Evolutionary conservation across 352 stramenopile species (phyloP), one percentile per base, ranked within the genome.

Genomic region (Phytophthora pistaciae): DNA sequence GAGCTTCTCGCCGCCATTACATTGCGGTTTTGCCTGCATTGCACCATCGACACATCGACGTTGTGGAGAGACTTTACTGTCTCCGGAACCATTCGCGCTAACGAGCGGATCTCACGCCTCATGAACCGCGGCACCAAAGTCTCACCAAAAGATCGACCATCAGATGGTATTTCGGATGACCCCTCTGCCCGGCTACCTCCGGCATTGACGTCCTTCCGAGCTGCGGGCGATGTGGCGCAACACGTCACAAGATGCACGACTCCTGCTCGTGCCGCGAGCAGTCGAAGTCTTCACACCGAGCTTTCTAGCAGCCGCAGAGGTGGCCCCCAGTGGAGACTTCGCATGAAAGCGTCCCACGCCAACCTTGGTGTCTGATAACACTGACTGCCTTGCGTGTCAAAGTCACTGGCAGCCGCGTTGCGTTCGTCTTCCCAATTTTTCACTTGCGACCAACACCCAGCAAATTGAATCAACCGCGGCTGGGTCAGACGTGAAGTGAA

Each of bases 401-500:
- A 33, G 49, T 52, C 18, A n/a, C 49, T 52, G 29, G 54, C 64
- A 65, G 64, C 64, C 55, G 33, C 40, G 60, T 55, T 65, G 64
- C 64, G 46, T 38, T 60, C 25, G n/a, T 46, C 13, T 65, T 58
- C 55, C 48, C 56, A 70, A 60, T 65, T 70, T 70, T 70, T 70
- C 63, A 40, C 20, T 31, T 31, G 33, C 38, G n/a, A 33, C 21
- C 33, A 52, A 13, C 6, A 25, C 36, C 36, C 36, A 44, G 36
- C 36, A 44, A 44, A 44, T 49, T 31, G 42, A 56, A 44, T 16
- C 40, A 64, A 44, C 25, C 44, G 7, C 44, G 20, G 49, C 56
- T 42, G 11, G 36, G 36, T 42, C 36, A 13, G 14, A 42, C 11
- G 11, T 16, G 36, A 42, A 42, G 36, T 16, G 11, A 18, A 18